Evolutionary conservation across 1,284 basidiomycete species (phyloP).

Genomic region (Serendipita sp.): DNA sequence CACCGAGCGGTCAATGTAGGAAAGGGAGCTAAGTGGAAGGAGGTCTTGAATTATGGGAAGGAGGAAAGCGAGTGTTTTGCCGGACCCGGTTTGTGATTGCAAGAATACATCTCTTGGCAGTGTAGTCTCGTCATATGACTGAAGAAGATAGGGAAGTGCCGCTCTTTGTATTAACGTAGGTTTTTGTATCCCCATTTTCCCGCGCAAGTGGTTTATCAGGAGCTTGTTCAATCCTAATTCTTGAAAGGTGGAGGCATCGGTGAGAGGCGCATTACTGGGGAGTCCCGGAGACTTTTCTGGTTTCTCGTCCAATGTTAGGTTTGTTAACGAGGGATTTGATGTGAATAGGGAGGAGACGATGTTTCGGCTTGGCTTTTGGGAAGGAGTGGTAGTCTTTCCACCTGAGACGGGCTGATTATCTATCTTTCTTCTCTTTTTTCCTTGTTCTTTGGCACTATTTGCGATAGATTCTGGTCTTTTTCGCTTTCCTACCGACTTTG

Average conservation of each 20-base stretch:
- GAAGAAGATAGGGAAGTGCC: constrained; percentile 61
- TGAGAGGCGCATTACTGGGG: constrained; percentile 76
- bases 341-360: constrained; percentile 87
- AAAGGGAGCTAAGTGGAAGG: constrained; percentile 72
- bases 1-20: constrained; percentile 73
- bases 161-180: constrained; percentile 88
- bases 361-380: constrained; percentile 37
- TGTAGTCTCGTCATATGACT: constrained; percentile 26
- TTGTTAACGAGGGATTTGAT: constrained; percentile 40
- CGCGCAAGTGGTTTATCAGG: constrained; percentile 63
- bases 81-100: constrained; percentile 95
- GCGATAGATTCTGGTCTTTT: not conserved
- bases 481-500: not conserved
- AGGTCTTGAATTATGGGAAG: constrained; percentile 93
- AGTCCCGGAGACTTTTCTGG: constrained; percentile 19
- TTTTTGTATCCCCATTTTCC: constrained; percentile 70
- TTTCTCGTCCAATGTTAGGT: constrained; percentile 27
- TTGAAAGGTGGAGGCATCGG: constrained; percentile 56
- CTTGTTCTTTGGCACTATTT: not conserved
- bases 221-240: constrained; percentile 73
- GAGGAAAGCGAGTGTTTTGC: constrained; percentile 91
- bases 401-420: constrained; percentile 11
- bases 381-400: constrained; percentile 17
- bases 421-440: not conserved
- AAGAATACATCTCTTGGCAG: constrained; percentile 73